Base-by-base conservation (phyloP, 2,329 filamentous ascomycete species). In the Peltaster fructicola region DNA sequence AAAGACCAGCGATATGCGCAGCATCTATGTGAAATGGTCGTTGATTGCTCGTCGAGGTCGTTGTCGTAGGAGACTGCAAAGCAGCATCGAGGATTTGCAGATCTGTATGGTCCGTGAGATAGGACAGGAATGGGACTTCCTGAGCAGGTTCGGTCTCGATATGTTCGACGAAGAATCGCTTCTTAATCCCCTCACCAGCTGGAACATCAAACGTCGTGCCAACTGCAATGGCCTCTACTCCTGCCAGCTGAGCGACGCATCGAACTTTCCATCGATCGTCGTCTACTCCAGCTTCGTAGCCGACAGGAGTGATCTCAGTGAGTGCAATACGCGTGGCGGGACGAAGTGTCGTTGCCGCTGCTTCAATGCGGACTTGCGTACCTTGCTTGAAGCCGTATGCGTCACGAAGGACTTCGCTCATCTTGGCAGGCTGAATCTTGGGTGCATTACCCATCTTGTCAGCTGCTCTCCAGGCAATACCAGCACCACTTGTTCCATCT, bases 371-470 rank as follows among this genome's bases (percentile, higher is more conserved):
- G 23, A 90, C 57, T 24, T 69, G 64, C 23, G 82, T 76, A 9
- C 70, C 71, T 4, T 88, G 57, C 32, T 74, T 73, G 38, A 91
- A 65, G 1, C 68, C 68, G 36, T 76, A 76, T 5, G 68, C 64
- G 17, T 77, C 73, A 33, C 78, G 73, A 26, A 90, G 68, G 5
- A 68, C 60, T 33, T 78, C 73, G 12, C 78, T 53, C 73, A 56
- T 79, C 68, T 57, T 84, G 63, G 24, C 77, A 57, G 29, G 80
- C 61, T 33, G 73, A 65, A 36, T 68, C 68, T 41, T 71, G 65
- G 36, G 80, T 56, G 39, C 72, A 51, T 36, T 24, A 55, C 57
- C 27, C 53, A 53, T 54, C 2, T 49, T 50, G 29, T 57, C 54
- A 17, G 57, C 44, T 3, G 67, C 63, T 19, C 59, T 52, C 70